Evolutionary conservation across 768 basidiomycete genomes (phyloP), one percentile per base, ranked within the genome.

Genomic region (Russula griseocarnosa): DNA sequence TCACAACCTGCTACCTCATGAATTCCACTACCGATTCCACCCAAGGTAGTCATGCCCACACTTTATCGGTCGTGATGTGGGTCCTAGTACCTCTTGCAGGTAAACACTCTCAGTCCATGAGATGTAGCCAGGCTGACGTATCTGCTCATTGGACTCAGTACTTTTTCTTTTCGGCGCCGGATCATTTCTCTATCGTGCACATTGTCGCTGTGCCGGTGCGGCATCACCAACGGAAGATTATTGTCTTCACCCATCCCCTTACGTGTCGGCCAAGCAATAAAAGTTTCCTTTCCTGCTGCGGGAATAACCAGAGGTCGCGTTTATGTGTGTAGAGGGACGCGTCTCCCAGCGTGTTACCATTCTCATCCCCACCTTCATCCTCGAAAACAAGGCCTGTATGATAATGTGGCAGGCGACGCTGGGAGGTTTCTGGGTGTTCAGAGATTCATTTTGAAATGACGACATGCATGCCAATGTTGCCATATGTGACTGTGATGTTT

Each of bases 151-250:
- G 26, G 47, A 11, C 18, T 5, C 32, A 65, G 64, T 61, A 16
- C 32, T 61, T n/a, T 14, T 65, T 11, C 13, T 65, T 5, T 52
- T 61, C 34, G 49, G 30, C 24, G 40, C 51, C 9, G 55, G 55
- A 14, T 52, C 34, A 20, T 38, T 57, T 20, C 9, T 61, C 14
- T 26, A 34, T 46, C 40, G 20, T 34, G 32, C 24, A 26, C 22
- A 34, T 55, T n/a, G 40, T 22, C 59, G 49, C 8, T 18, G 32
- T 7, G 40, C 42, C 3, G 16, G 20, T 26, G 22, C 18, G 34
- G n/a, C 22, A 24, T 32, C 54, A 13, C 40, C 49, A 9, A 5
- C 24, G 0, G 59, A 56, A n/a, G 59, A 56, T 3, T 22, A 2
- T 22, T 40, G 5, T 28, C 2, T 22, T 26, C 54, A 11, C 16